Evolutionary conservation across 2,329 filamentous ascomycete genomes (phyloP).

Genomic region (Fusarium beomiforme): DNA sequence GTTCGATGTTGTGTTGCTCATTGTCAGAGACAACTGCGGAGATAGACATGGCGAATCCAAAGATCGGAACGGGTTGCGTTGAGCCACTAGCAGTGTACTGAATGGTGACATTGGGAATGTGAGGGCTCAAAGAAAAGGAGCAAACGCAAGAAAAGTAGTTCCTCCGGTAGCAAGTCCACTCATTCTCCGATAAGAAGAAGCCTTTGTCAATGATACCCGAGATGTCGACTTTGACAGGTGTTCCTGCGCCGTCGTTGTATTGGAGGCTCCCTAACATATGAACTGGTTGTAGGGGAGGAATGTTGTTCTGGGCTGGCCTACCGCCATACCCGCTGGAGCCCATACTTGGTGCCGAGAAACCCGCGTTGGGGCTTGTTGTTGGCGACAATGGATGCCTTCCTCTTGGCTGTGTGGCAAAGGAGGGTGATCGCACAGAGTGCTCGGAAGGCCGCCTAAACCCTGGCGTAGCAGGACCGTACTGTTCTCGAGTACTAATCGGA

Average conservation of each 20-base stretch:
- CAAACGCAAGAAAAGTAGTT: conserved; percentile 92
- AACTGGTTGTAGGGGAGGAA: conserved; percentile 64
- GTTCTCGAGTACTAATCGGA: conserved; percentile 62
- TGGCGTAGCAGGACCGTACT: conserved; percentile 63
- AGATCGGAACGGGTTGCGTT: conserved; percentile 70
- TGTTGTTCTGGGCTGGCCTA: conserved; percentile 47
- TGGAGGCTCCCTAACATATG: conserved; percentile 68
- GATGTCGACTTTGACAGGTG: conserved; percentile 75
- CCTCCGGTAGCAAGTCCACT: conserved; percentile 92
- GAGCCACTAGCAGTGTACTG: conserved; percentile 62
- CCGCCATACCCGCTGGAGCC: conserved; percentile 54
- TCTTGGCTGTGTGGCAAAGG: conserved; percentile 56
- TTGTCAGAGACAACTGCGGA: conserved; percentile 84
- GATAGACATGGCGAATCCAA: conserved; percentile 83
- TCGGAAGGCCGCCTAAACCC: conserved; percentile 61
- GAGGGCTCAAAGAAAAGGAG: conserved; percentile 76
- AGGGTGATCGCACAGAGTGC: conserved; percentile 61
- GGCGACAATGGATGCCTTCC: conserved; percentile 65
- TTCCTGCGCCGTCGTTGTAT: conserved; percentile 61
- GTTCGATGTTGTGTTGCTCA: conserved; percentile 78
- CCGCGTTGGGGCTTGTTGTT: conserved; percentile 59
- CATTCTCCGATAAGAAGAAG: conserved; percentile 81
- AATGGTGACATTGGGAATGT: conserved; percentile 57
- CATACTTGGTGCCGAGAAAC: conserved; percentile 61
- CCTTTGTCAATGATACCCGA: conserved; percentile 87